Percentiles rank a stretch among this genome's conserved stretches.
These are phyloP conservation scores for Aspergillus leporis DNA, from an alignment of 495 filamentous ascomycete genomes.

Conservation along the genomic window DNA sequence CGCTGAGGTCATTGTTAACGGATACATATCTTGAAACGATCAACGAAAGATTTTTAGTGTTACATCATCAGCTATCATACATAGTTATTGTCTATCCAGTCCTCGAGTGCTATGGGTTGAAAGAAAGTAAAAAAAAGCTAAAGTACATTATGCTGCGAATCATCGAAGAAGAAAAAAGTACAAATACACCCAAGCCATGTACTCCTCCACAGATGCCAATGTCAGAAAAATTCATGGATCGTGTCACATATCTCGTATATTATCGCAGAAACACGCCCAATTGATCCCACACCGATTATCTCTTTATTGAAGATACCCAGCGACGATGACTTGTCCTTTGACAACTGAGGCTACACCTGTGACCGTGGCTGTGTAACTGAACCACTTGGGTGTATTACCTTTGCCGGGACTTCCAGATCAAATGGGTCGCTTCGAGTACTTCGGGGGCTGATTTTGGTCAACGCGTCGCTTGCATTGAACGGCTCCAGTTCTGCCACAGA, in stretches of 20 bases:
- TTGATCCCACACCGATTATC: background rate
- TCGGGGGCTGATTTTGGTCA: conserved; percentile 38
- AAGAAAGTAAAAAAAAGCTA: background rate
- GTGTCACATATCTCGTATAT: conserved; percentile 13
- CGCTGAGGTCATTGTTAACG: background rate
- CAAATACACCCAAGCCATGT: background rate
- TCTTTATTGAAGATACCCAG: background rate
- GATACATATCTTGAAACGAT: background rate
- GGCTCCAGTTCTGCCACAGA: conserved; percentile 10
- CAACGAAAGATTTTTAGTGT: background rate
- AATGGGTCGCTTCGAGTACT: conserved; percentile 66
- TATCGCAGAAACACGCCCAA: background rate
- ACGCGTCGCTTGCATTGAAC: conserved; percentile 5
- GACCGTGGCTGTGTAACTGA: conserved; percentile 9
- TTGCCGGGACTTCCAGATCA: conserved; percentile 56
- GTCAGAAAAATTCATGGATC: conserved; percentile 5
- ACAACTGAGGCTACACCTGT: conserved; percentile 6
- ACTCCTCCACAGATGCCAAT: background rate
- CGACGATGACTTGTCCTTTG: background rate
- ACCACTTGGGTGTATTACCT: conserved; percentile 15
- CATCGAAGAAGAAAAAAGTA: background rate
- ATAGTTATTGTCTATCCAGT: background rate
- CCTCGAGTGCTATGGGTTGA: background rate
- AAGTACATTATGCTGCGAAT: background rate
- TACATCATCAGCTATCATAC: background rate